phyloP scores from a whole-genome alignment of 1,139 yeast species.

The Candida mesenterica region DNA sequence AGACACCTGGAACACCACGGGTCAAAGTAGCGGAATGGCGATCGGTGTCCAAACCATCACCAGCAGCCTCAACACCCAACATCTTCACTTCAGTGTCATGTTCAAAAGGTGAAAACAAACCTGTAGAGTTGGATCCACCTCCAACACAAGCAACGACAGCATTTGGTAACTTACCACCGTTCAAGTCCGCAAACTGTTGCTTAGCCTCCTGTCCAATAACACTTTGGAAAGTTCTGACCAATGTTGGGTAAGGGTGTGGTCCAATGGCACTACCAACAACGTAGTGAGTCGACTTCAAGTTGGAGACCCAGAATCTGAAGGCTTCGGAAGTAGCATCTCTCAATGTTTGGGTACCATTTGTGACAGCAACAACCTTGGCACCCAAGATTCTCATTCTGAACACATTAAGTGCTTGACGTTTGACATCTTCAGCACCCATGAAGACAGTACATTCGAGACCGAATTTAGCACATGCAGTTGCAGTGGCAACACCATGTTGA shows the following conservation, averaged over 20 bases:
- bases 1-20: slow-evolving; percentile 92
- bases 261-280: slow-evolving; percentile 98
- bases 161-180: slow-evolving; percentile 82
- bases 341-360: slow-evolving; percentile 91
- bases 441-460: slow-evolving; percentile 94
- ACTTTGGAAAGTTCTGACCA: slow-evolving; percentile 97
- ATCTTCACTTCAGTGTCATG: slow-evolving; percentile 72
- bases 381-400: slow-evolving; percentile 97
- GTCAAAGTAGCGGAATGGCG: slow-evolving; percentile 92
- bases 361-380: slow-evolving; percentile 90
- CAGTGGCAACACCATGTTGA: slow-evolving; percentile 99
- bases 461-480: slow-evolving; percentile 97
- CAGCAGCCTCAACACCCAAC: slow-evolving; percentile 98
- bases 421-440: slow-evolving; percentile 99
- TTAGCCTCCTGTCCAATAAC: slow-evolving; percentile 95
- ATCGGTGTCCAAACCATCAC: slow-evolving; percentile 87
- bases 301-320: slow-evolving; percentile 91
- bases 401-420: slow-evolving; percentile 97
- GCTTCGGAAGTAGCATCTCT: slow-evolving; percentile 99
- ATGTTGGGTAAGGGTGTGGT: slow-evolving; percentile 97
- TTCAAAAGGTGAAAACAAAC: slow-evolving; percentile 93
- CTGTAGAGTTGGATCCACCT: slow-evolving; percentile 97
- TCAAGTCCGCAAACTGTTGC: slow-evolving; percentile 77
- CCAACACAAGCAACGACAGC: slow-evolving; percentile 98
- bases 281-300: slow-evolving; percentile 82